Base-by-base conservation (phyloP, 139 green algal genomes). In the Closterium sp. region DNA sequence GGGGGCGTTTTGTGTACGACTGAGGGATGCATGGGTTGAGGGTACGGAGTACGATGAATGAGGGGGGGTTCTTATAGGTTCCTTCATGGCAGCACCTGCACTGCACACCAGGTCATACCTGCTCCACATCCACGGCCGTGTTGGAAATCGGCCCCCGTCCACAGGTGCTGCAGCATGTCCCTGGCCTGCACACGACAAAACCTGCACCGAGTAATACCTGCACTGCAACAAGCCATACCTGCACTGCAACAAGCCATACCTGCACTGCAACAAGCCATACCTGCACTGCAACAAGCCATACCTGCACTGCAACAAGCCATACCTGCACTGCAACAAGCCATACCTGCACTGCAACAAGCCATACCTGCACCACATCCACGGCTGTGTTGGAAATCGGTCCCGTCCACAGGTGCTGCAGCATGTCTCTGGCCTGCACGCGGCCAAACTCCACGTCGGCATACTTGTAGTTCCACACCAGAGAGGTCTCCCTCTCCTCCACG, bases 391-490 rank as follows among this genome's bases (percentile, higher is more conserved):
- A 98, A 95, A 99, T 99, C 91, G 98, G 97, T 1, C 98, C 98
- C 1, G 97, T 99, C 96, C 98, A 98, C 93, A 99, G 96, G 95
- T 99, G 98, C 97, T 99, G 94, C 19, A 96, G 92, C 95, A 97
- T 92, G 91, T 97, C 96, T 21, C 96, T 90, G 21, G 96, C 97
- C 93, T 97, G 96, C 94, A 95, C 85, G 31, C 95, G 86, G 4
- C 95, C 95, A 93, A 96, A 96, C 89, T 96, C 95, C 29, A 94
- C 91, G 90, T 96, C 95, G 91, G 91, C 89, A 93, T 98, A 97
- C 92, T 98, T 99, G 96, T 98, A 99, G 96, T 99, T 99, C 98
- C 98, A 99, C 70, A 99, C 98, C 50, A 99, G 93, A 34, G 94
- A 97, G 13, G 97, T 99, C 91, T 99, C 98, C 3, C 98, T 94